Evolutionary conservation across 1,284 basidiomycete species (phyloP), one percentile per base, ranked within the genome.

Genomic region (Boletus holoroseus): DNA sequence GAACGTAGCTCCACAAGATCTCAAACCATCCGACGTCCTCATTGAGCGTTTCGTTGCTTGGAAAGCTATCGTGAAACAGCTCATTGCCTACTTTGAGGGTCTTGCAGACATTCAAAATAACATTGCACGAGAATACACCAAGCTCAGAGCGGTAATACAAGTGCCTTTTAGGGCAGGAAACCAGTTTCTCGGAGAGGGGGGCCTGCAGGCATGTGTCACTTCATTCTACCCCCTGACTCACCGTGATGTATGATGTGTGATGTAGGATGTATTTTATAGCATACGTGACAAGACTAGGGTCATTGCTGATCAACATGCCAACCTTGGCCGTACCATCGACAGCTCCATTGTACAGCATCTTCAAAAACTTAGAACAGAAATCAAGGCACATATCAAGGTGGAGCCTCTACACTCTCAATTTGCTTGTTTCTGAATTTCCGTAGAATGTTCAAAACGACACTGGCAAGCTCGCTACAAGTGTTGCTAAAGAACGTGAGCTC

Each of bases 401-500:
- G 72, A 71, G 62, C 31, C 55, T 56, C 60, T 56, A n/a, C 36
- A 13, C 24, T 24, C 15, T 34, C 30, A 8, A 4, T 13, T n/a
- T 38, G 16, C 5, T 37, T 22, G 15, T 26, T 30, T 37, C 20
- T 28, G 3, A 44, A 16, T 20, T 26, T 30, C n/a, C 12, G 11
- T 30, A 88, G 89, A 97, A 97, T 64, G 85, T 97, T n/a, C 93
- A 96, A 79, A 95, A 94, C 62, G 94, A 97, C 68, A 97, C 94
- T 0, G 94, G 93, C 30, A 96, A 94, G 73, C 83, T 99, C 13
- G 95, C 95, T 7, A 89, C 91, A 1, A 82, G 79, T 50, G 96
- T 99, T 32, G 94, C 96, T 3, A 89, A 89, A 64, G 95, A 98
- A 71, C 86, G 96, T 46, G 94, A 96, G 68, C 73, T 91, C 31